These are phyloP conservation scores for Phytophthora meadii DNA, from an alignment of 352 stramenopile species.

Conservation along the genomic window DNA sequence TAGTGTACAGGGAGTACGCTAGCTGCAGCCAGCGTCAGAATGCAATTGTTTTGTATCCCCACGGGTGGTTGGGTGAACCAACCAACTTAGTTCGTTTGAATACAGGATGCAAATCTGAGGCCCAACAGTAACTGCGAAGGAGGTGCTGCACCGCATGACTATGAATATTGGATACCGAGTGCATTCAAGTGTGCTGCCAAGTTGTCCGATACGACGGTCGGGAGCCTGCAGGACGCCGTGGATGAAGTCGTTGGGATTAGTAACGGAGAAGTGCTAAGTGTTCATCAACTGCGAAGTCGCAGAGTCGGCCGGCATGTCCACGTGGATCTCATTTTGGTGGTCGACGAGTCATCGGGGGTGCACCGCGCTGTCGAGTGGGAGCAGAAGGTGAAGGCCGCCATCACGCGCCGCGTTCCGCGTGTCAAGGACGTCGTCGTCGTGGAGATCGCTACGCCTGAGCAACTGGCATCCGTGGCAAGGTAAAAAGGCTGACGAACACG, in stretches of 20 bases:
- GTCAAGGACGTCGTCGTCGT: constrained; percentile 76
- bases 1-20: no score
- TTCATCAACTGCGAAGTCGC: constrained; percentile 60
- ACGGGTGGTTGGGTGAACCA: background rate
- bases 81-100: background rate
- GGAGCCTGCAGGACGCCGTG: constrained; percentile 47
- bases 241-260: constrained; percentile 49
- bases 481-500: constrained; percentile 14
- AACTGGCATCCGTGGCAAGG: constrained; percentile 13
- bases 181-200: constrained; percentile 87
- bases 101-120: background rate
- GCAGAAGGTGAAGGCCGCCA: constrained; percentile 54
- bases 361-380: constrained; percentile 64
- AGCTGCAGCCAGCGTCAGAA: no score
- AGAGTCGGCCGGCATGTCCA: constrained; percentile 65
- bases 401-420: constrained; percentile 51
- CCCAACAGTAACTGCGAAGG: constrained; percentile 89
- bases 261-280: constrained; percentile 48
- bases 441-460: constrained; percentile 52
- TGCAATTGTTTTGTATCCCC: background rate
- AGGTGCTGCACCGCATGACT: constrained; percentile 93
- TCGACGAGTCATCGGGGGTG: constrained; percentile 38
- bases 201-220: constrained; percentile 43
- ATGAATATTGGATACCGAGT: constrained; percentile 87
- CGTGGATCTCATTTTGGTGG: constrained; percentile 66